Percentiles rank a stretch among this genome's conserved stretches.
phyloP scores from a whole-genome alignment of 352 stramenopile species.

The Phytophthora tubulina region DNA sequence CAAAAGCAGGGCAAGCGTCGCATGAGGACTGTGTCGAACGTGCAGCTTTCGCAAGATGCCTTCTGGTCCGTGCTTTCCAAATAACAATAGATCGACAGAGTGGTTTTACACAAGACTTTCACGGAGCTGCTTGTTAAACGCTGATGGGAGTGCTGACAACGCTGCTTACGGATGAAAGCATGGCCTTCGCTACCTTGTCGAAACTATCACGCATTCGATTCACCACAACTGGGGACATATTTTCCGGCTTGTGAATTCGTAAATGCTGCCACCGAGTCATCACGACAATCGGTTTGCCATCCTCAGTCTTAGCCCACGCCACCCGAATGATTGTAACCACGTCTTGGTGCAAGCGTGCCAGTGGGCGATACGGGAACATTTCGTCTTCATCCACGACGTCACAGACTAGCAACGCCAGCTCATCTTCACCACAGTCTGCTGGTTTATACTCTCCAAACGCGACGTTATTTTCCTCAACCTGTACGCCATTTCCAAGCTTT shows the following conservation, averaged over 20 bases:
- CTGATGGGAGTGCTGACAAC: not conserved
- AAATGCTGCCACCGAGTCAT: conserved; percentile 30
- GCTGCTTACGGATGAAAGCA: conserved; percentile 19
- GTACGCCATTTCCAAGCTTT: conserved; percentile 23
- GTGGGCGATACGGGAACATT: conserved; percentile 43
- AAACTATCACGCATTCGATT: conserved; percentile 23
- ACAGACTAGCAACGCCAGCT: conserved; percentile 34
- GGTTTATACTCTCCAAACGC: conserved; percentile 42
- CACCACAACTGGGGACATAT: not conserved
- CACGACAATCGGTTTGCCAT: conserved; percentile 22
- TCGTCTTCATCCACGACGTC: conserved; percentile 52
- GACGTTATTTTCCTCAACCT: conserved; percentile 45
- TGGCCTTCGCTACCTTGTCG: conserved; percentile 29
- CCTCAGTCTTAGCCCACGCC: conserved; percentile 4
- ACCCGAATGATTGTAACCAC: conserved; percentile 29
- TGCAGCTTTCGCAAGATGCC: conserved; percentile 97
- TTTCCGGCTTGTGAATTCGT: conserved; percentile 12
- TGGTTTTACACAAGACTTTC: not conserved
- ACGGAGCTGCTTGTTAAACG: no score
- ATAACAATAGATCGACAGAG: conserved; percentile 46
- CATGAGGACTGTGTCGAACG: conserved; percentile 96
- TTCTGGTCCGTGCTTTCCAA: conserved; percentile 98
- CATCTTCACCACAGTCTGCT: not conserved
- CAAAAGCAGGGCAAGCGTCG: conserved; percentile 99
- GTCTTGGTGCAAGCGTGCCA: conserved; percentile 43